Evolutionary conservation across 805 yeast species (phyloP), one percentile per base, ranked within the genome.

Genomic region (Hanseniaspora jakobsenii): DNA sequence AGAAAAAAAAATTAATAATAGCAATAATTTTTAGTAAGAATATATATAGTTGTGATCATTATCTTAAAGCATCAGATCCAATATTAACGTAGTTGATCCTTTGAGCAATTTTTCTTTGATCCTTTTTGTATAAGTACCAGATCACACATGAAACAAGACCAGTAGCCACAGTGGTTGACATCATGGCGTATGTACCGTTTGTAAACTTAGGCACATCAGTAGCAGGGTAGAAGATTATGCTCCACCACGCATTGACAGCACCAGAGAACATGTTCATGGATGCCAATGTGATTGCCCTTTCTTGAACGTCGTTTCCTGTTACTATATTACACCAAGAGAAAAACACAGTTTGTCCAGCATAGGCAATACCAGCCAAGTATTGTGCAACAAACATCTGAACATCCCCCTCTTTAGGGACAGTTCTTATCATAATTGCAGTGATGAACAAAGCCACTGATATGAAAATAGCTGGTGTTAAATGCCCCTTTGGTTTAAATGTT

Each of bases 181-280:
- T 54, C 69, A 76, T 68, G 0, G 81, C 78, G 50, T 67, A 72
- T 45, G 74, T 68, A 14, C 80, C 81, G 36, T 66, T 68, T 41
- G 57, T 61, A 49, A 70, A 74, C 36, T 61, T 57, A 1, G 80
- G 80, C 1, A 66, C 78, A 32, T 67, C 65, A 4, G 66, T 58
- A 1, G 79, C 78, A 21, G 67, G 58, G 50, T 65, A 76, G 52
- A 76, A 73, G 2, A 75, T 38, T 14, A 76, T 48, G 1, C 74
- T 65, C 78, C 79, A 75, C 80, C 80, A 75, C 2, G 79, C 77
- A 54, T 74, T 75, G 7, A 75, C 74, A 2, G 78, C 76, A 52
- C 72, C 70, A 23, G 75, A 69, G 56, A 73, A 73, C 77, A 74
- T 73, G 56, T 75, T 75, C 79, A 75, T 75, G 0, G 78, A 73